Percentiles rank a stretch among this genome's conserved stretches.
Conservation (phyloP, 2,329 filamentous ascomycete genomes). For the Arachnopeziza araneosa region DNA sequence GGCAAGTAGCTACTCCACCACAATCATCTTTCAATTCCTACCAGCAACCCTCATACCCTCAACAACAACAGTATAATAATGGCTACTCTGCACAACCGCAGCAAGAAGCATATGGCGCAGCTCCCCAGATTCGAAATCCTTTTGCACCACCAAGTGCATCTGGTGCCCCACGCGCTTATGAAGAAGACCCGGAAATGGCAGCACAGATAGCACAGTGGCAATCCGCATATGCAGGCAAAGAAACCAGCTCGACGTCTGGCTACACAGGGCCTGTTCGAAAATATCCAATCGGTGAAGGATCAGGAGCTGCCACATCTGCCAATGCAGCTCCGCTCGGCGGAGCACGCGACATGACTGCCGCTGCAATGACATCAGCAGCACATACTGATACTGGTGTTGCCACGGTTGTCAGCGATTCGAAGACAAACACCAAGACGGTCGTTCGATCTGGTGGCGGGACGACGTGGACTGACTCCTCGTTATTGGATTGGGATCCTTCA, state of each 20-base stretch:
- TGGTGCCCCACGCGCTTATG: conserved; percentile 34
- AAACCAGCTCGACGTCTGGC: conserved; percentile 36
- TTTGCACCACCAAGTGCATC: conserved; percentile 56
- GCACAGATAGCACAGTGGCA: conserved; percentile 95
- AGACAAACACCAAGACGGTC: conserved; percentile 77
- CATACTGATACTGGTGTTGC: conserved; percentile 42
- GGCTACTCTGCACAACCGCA: conserved; percentile 18
- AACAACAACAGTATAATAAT: conserved; percentile 21
- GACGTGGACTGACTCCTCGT: conserved; percentile 80
- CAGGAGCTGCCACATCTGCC: conserved; percentile 39
- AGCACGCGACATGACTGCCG: conserved; percentile 57
- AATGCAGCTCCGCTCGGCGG: conserved; percentile 39
- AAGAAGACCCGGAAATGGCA: conserved; percentile 73
- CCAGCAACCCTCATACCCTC: conserved; percentile 26
- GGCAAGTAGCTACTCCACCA: conserved; percentile 43
- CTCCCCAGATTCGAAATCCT: conserved; percentile 73
- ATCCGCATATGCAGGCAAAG: conserved; percentile 72
- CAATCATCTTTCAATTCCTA: conserved; percentile 20
- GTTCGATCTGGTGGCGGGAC: conserved; percentile 84
- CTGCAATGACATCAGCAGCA: conserved; percentile 44
- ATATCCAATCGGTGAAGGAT: conserved; percentile 35
- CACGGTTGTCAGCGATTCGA: conserved; percentile 34
- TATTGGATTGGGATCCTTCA: conserved; percentile 92
- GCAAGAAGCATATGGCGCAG: conserved; percentile 40
- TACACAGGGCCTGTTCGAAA: conserved; percentile 29